phyloP scores from a whole-genome alignment of 139 green algal species.

The Coelastrella sp. region DNA sequence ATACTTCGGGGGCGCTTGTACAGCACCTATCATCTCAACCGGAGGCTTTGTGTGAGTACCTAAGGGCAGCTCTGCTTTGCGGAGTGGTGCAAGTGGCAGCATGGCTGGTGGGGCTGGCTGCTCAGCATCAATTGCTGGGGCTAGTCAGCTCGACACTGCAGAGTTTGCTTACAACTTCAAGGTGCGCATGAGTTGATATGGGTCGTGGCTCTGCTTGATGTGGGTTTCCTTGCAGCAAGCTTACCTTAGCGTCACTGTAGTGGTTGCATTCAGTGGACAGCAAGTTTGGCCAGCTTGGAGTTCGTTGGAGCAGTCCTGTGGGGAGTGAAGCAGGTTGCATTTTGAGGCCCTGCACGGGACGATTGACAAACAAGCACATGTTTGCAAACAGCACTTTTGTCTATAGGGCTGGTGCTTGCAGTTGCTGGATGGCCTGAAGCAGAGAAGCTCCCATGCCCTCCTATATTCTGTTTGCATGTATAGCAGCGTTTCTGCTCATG shows the following conservation, averaged over 20 bases:
- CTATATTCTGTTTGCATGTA: not conserved
- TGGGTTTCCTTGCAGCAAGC: too few relatives aligned
- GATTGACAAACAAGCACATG: too few relatives aligned
- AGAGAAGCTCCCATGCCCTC: not conserved
- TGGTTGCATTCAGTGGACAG: too few relatives aligned
- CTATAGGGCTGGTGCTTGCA: too few relatives aligned
- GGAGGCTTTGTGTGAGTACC: constrained; percentile 31
- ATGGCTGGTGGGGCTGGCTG: constrained; percentile 19
- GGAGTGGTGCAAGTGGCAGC: constrained; percentile 7
- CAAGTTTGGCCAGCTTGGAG: too few relatives aligned
- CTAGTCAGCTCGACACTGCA: not conserved
- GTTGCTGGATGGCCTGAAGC: too few relatives aligned
- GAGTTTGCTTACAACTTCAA: constrained; percentile 35
- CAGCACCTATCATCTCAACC: constrained; percentile 2
- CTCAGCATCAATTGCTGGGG: not conserved
- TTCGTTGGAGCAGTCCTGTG: too few relatives aligned
- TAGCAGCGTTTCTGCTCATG: not conserved
- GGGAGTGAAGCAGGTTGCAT: too few relatives aligned
- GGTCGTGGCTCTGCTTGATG: too few relatives aligned
- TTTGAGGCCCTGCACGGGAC: too few relatives aligned
- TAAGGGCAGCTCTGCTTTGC: constrained; percentile 39
- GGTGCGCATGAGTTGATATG: not conserved
- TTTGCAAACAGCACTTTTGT: too few relatives aligned
- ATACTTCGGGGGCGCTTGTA: not conserved
- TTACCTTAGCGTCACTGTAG: too few relatives aligned